Conservation (phyloP, 2,329 filamentous ascomycete genomes). For the Pseudogymnoascus destructans region DNA sequence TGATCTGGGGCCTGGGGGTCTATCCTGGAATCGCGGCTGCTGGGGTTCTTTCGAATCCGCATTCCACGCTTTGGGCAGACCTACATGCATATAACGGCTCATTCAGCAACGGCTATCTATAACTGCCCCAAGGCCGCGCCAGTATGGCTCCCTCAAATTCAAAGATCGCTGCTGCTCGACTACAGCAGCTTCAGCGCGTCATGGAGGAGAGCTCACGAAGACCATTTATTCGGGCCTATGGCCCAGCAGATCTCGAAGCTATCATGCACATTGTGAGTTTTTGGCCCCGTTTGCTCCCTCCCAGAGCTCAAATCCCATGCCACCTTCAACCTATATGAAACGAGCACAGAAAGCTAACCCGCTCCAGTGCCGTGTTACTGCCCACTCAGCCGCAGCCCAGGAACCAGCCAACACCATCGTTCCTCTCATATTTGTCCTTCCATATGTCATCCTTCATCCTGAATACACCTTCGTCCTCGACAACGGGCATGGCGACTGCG, state of each 20-base stretch:
- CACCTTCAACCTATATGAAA: neutral
- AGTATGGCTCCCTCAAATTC: slow-evolving; percentile 5
- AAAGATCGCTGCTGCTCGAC: slow-evolving; percentile 2
- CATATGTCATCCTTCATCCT: slow-evolving; percentile 3
- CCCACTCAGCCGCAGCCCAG: neutral
- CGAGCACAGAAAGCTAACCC: neutral
- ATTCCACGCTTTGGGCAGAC: neutral
- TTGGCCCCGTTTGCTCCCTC: neutral
- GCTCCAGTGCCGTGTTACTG: slow-evolving; percentile 3
- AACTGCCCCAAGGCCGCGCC: slow-evolving; percentile 7
- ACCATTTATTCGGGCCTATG: slow-evolving; percentile 4
- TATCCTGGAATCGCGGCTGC: slow-evolving; percentile 4
- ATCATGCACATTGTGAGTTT: slow-evolving; percentile 7
- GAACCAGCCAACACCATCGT: slow-evolving; percentile 9
- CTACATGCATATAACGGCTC: neutral
- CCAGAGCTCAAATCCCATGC: neutral
- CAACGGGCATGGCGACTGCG: neutral
- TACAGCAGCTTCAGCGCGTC: neutral
- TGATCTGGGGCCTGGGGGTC: neutral
- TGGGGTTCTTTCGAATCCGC: slow-evolving; percentile 2
- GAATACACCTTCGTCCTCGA: slow-evolving; percentile 1
- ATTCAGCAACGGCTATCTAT: slow-evolving; percentile 2
- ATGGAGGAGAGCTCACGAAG: slow-evolving; percentile 2
- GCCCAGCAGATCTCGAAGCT: neutral
- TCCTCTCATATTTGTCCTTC: slow-evolving; percentile 7